Conservation (phyloP, 768 basidiomycete species). For the Brasilioporus rufonigricans region DNA sequence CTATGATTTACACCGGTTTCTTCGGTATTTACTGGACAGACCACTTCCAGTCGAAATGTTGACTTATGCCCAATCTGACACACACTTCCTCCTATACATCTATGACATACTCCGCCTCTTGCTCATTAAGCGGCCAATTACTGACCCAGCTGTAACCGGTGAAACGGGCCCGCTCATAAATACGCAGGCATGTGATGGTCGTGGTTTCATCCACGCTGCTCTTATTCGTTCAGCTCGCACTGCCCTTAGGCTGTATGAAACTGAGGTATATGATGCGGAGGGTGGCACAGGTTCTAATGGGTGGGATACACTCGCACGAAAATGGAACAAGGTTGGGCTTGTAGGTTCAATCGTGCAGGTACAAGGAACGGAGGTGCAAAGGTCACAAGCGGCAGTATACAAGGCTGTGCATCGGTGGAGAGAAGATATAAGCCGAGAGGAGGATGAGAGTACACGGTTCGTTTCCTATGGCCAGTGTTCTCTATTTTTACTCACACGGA, state of each 20-base stretch:
- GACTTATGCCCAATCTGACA: slow-evolving; percentile 91
- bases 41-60: slow-evolving; percentile 90
- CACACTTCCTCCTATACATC: slow-evolving; percentile 90
- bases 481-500: neutral
- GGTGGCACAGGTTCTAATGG: slow-evolving; percentile 65
- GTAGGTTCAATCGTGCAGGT: slow-evolving; percentile 15
- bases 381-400: slow-evolving; percentile 61
- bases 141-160: slow-evolving; percentile 24
- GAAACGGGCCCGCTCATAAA: slow-evolving; percentile 4
- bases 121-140: slow-evolving; percentile 67
- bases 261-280: slow-evolving; percentile 66
- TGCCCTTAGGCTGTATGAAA: slow-evolving; percentile 65
- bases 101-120: slow-evolving; percentile 90
- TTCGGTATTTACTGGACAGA: slow-evolving; percentile 27
- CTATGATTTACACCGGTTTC: neutral
- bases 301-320: slow-evolving; percentile 75
- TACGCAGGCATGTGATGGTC: slow-evolving; percentile 20
- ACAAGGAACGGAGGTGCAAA: slow-evolving; percentile 35
- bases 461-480: slow-evolving; percentile 19
- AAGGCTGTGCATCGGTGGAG: slow-evolving; percentile 79
- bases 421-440: slow-evolving; percentile 70
- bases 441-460: slow-evolving; percentile 84
- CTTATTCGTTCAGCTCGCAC: slow-evolving; percentile 76
- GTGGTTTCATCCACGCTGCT: slow-evolving; percentile 56
- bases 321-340: slow-evolving; percentile 74